Percentiles rank a stretch among this genome's conserved stretches.
Evolutionary conservation across 75 land plant genomes (phyloP).

Genomic region (Adiantum capillusveneris): DNA sequence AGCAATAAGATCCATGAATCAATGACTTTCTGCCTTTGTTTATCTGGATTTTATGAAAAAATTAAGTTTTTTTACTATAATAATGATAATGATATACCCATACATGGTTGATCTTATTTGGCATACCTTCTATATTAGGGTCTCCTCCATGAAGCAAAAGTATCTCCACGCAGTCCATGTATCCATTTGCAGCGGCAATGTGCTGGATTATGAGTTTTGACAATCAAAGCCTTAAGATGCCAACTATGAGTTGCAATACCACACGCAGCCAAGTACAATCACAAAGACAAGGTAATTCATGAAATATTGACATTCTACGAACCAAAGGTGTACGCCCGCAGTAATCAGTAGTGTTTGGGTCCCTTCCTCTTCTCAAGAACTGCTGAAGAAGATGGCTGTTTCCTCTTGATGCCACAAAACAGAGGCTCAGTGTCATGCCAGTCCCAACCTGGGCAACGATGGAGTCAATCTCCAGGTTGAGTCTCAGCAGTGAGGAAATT

Average conservation of each 20-base stretch:
- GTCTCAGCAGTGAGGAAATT: not conserved
- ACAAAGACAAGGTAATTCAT: not conserved
- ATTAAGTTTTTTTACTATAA: no score
- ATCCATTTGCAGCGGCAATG: constrained; percentile 65
- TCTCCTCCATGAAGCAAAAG: constrained; percentile 54
- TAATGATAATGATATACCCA: not conserved
- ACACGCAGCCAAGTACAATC: not conserved
- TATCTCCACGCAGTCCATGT: constrained; percentile 51
- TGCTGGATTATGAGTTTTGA: constrained; percentile 57
- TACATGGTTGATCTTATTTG: not conserved
- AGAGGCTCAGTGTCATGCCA: constrained; percentile 37
- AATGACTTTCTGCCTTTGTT: no score
- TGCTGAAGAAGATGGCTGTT: constrained; percentile 58
- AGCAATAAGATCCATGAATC: no score
- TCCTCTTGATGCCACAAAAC: constrained; percentile 47
- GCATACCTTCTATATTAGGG: constrained; percentile 46
- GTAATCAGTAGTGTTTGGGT: constrained; percentile 63
- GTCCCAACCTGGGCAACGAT: constrained; percentile 17
- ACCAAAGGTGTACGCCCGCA: constrained; percentile 84
- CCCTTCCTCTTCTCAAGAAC: constrained; percentile 43
- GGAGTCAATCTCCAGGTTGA: not conserved
- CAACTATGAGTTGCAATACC: not conserved
- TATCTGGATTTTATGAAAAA: no score
- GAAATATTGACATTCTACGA: constrained; percentile 1
- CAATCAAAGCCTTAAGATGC: no score